These are phyloP conservation scores for Euptelea pleiosperma DNA, from an alignment of 164 flowering plant species.

Conservation along the genomic window DNA sequence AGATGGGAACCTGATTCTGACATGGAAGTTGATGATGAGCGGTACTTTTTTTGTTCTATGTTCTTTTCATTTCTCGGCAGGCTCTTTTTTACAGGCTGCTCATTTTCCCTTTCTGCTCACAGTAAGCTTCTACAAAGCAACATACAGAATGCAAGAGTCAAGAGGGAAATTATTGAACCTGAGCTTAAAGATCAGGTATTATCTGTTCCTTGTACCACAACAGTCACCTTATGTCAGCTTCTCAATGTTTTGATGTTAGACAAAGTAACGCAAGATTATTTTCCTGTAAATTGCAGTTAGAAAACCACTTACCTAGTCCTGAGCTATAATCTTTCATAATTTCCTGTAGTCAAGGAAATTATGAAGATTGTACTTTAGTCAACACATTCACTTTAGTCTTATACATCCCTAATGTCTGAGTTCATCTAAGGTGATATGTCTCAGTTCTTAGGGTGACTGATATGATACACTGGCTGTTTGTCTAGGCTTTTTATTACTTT, in stretches of 20 bases:
- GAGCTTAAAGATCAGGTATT: constrained; percentile 52
- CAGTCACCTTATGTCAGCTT: neutral
- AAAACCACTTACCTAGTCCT: too few relatives aligned
- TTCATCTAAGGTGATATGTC: too few relatives aligned
- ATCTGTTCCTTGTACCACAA: constrained; percentile 2
- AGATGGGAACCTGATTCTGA: constrained; percentile 67
- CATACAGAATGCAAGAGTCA: constrained; percentile 23
- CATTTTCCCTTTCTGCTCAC: constrained; percentile 14
- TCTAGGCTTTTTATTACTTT: too few relatives aligned
- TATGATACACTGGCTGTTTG: too few relatives aligned
- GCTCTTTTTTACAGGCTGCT: neutral
- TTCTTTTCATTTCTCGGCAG: neutral
- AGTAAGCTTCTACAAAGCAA: constrained; percentile 47
- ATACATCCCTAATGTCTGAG: too few relatives aligned
- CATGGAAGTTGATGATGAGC: constrained; percentile 58
- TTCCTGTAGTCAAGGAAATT: too few relatives aligned
- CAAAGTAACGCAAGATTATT: neutral
- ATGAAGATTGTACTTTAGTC: too few relatives aligned
- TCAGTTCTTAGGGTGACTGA: too few relatives aligned
- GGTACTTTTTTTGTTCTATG: constrained; percentile 22
- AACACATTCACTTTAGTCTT: too few relatives aligned
- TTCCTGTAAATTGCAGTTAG: too few relatives aligned
- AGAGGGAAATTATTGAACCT: constrained; percentile 43
- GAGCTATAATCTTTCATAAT: too few relatives aligned
- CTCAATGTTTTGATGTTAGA: neutral